Base-by-base conservation (phyloP, 768 basidiomycete species). In the Termitomyces sp. region DNA sequence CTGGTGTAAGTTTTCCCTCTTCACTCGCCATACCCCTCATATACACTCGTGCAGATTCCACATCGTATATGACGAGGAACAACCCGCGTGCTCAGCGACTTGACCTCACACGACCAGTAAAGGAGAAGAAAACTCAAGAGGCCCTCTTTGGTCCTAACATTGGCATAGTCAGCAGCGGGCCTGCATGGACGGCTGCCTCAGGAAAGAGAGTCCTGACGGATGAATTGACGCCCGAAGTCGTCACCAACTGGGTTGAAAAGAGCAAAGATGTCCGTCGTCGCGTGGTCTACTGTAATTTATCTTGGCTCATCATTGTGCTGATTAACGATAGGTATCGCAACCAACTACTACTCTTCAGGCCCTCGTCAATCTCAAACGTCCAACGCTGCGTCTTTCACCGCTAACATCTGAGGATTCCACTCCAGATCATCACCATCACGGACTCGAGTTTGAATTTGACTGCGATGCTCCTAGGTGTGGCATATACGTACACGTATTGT, bases 301-400 rank as follows among this genome's bases (percentile, higher is more conserved):
- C 9, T 54, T 36, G 49, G 33, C 49, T 50, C 49, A 50, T 50
- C 54, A 47, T 53, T 44, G 2, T 54, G 33, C 53, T 51, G 49
- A 50, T 46, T 48, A 35, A 51, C 38, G 55, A 20, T 62, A 93
- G 91, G 70, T 84, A 32, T 80, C 86, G 10, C 88, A 93, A 65
- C 85, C 94, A 0, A 96, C 94, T 0, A 98, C 94, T 0, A 96
- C 94, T 2, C 78, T 98, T 0, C 94, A 97, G 73, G 94, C 94
- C 0, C 80, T 95, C 35, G 94, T 97, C 62, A 98, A 97, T 68
- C 84, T 97, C 64, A 96, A 95, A 68, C 84, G 94, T 5, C 94
- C 94, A 1, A 86, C 92, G 1, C 79, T 98, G 35, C 82, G 87
- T 13, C 81, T 95, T 3, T 86, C 85, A 8, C 92, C 87, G 0